A percentile compares a stretch with the other conserved stretches of the same genome.
phyloP scores from a whole-genome alignment of 495 filamentous ascomycete genomes.

The Aspergillus funiculosus region DNA sequence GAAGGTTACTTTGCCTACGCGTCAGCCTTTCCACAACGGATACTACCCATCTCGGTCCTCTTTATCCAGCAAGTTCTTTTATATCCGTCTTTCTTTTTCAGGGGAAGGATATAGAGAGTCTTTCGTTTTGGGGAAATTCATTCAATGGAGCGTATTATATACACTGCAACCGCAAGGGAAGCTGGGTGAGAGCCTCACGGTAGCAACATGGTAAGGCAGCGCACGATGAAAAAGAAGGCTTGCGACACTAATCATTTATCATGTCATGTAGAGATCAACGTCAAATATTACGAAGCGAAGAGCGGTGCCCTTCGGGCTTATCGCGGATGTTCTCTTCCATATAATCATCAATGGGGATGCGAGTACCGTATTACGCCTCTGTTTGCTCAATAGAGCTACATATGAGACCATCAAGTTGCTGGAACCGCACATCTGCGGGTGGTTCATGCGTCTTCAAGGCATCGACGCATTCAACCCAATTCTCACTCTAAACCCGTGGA shows the following conservation, averaged over 20 bases:
- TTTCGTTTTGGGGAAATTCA: neutral
- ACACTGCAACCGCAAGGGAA: constrained; percentile 8
- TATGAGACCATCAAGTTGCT: constrained; percentile 25
- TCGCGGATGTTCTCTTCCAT: constrained; percentile 30
- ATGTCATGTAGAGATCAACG: constrained; percentile 11
- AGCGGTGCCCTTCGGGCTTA: constrained; percentile 19
- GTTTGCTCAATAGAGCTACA: constrained; percentile 25
- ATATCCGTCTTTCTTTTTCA: constrained; percentile 7
- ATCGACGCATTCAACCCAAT: constrained; percentile 21
- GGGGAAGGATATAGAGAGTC: neutral
- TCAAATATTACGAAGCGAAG: constrained; percentile 10
- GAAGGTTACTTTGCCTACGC: constrained; percentile 17
- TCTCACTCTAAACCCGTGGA: constrained; percentile 22
- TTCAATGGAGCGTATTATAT: constrained; percentile 10
- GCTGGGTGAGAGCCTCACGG: constrained; percentile 1
- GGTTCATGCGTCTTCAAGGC: constrained; percentile 24
- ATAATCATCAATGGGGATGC: constrained; percentile 27
- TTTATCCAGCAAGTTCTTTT: constrained; percentile 8
- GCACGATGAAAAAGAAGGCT: neutral
- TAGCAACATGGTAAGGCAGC: constrained; percentile 10
- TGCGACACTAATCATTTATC: constrained; percentile 2
- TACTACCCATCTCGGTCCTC: constrained; percentile 1
- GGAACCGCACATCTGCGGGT: constrained; percentile 25
- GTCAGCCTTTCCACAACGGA: constrained; percentile 23
- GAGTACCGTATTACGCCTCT: constrained; percentile 18